Percentiles rank a stretch among this genome's conserved stretches.
Evolutionary conservation across 371 early-diverging fungal genomes (phyloP).

Genomic region (Syncephalastrum contaminatum): DNA sequence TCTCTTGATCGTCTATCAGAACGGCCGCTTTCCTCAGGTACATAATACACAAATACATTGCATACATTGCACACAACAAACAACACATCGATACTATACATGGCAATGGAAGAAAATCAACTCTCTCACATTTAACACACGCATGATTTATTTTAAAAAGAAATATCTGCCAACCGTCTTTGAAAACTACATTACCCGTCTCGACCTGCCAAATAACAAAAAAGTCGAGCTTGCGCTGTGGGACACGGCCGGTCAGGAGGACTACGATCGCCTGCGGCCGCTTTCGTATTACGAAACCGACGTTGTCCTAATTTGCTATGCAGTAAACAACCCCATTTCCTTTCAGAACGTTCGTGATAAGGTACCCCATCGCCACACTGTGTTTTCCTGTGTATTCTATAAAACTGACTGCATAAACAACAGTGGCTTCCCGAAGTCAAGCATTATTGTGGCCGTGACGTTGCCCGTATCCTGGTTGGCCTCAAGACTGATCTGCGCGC

Average conservation of each 20-base stretch:
- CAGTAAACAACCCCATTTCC: constrained; percentile 71
- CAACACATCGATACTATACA: background rate
- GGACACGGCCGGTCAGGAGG: constrained; percentile 94
- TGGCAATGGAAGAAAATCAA: background rate
- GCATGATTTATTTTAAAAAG: too few species aligned
- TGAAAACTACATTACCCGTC: constrained; percentile 82
- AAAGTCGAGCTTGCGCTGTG: constrained; percentile 83
- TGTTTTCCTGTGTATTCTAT: too few species aligned
- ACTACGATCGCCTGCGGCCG: constrained; percentile 81
- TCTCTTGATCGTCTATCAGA: constrained; percentile 38
- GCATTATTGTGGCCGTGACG: constrained; percentile 57
- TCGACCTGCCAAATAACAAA: constrained; percentile 69
- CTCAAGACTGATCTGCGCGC: constrained; percentile 69
- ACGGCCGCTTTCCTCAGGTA: constrained; percentile 39
- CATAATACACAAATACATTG: background rate
- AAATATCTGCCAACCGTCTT: constrained; percentile 77
- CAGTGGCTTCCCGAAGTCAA: constrained; percentile 68
- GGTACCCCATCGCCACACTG: constrained; percentile 35
- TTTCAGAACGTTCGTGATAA: constrained; percentile 82
- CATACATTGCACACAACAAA: too few species aligned
- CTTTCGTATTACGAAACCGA: constrained; percentile 89
- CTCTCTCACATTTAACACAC: background rate
- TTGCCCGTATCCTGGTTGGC: constrained; percentile 66
- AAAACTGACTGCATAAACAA: too few species aligned
- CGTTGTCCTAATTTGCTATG: constrained; percentile 87